phyloP scores from a whole-genome alignment of 805 yeast species.

The Spathaspora gorwiae region DNA sequence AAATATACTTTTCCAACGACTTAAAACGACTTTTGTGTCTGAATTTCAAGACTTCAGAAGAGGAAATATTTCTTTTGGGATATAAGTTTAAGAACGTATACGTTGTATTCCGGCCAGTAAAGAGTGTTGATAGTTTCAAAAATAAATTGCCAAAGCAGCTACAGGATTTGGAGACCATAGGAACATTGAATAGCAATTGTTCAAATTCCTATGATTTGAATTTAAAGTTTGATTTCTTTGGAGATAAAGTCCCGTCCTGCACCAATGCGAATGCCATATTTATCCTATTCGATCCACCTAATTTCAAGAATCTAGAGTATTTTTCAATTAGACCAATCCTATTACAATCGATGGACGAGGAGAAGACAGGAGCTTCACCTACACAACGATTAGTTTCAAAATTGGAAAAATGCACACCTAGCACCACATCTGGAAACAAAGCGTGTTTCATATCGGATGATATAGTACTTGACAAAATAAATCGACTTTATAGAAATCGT shows the following conservation, averaged over 20 bases:
- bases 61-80: slow-evolving; percentile 18
- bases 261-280: slow-evolving; percentile 11
- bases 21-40: slow-evolving; percentile 11
- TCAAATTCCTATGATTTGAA: slow-evolving; percentile 4
- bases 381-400: slow-evolving; percentile 16
- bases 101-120: slow-evolving; percentile 16
- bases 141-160: slow-evolving; percentile 7
- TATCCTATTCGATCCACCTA: slow-evolving; percentile 66
- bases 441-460: slow-evolving; percentile 24
- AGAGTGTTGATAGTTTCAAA: background rate
- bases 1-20: slow-evolving; percentile 33
- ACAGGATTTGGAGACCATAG: slow-evolving; percentile 13
- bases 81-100: slow-evolving; percentile 18
- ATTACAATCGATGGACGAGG: slow-evolving; percentile 45
- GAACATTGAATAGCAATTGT: slow-evolving; percentile 10
- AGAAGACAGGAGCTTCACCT: background rate
- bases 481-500: slow-evolving; percentile 18
- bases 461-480: slow-evolving; percentile 28
- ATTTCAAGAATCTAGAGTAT: slow-evolving; percentile 66
- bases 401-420: slow-evolving; percentile 11
- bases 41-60: slow-evolving; percentile 1
- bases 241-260: slow-evolving; percentile 12
- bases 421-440: slow-evolving; percentile 3
- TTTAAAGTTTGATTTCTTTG: slow-evolving; percentile 1
- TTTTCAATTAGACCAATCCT: slow-evolving; percentile 71